phyloP scores from a whole-genome alignment of 1,139 yeast species.

The Hyphopichia wangnamkhiaoensis region DNA sequence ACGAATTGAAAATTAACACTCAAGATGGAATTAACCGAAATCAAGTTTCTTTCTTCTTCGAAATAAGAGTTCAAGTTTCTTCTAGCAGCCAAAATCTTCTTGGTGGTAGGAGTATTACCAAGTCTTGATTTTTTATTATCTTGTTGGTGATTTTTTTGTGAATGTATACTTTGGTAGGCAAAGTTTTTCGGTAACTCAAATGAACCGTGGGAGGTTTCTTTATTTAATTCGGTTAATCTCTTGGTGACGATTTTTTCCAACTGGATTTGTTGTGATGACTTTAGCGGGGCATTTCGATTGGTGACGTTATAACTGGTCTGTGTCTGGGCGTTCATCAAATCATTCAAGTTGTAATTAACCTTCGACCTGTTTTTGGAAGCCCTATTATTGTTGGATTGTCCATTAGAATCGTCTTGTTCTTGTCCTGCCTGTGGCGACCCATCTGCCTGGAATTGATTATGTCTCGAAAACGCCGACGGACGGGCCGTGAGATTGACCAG shows the following conservation, averaged over 20 bases:
- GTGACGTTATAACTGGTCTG: slow-evolving; percentile 33
- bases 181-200: slow-evolving; percentile 49
- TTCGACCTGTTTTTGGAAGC: slow-evolving; percentile 35
- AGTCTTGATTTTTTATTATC: slow-evolving; percentile 30
- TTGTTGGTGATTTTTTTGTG: slow-evolving; percentile 18
- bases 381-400: slow-evolving; percentile 20
- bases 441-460: slow-evolving; percentile 10
- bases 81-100: slow-evolving; percentile 45
- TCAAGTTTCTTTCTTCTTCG: slow-evolving; percentile 49
- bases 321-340: slow-evolving; percentile 47
- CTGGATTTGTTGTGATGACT: slow-evolving; percentile 46
- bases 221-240: slow-evolving; percentile 37
- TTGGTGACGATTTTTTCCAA: slow-evolving; percentile 42
- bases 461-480: slow-evolving; percentile 21
- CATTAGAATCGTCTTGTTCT: slow-evolving; percentile 17
- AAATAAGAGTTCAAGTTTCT: slow-evolving; percentile 48
- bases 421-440: slow-evolving; percentile 7
- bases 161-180: slow-evolving; percentile 34
- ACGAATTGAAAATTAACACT: slow-evolving; percentile 44
- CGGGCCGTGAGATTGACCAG: slow-evolving; percentile 46
- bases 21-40: slow-evolving; percentile 43
- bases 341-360: slow-evolving; percentile 48
- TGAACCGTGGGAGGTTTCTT: slow-evolving; percentile 28
- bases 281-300: slow-evolving; percentile 32
- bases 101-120: slow-evolving; percentile 50